phyloP scores from a whole-genome alignment of 257 asterid genomes.

The Catharanthus roseus region DNA sequence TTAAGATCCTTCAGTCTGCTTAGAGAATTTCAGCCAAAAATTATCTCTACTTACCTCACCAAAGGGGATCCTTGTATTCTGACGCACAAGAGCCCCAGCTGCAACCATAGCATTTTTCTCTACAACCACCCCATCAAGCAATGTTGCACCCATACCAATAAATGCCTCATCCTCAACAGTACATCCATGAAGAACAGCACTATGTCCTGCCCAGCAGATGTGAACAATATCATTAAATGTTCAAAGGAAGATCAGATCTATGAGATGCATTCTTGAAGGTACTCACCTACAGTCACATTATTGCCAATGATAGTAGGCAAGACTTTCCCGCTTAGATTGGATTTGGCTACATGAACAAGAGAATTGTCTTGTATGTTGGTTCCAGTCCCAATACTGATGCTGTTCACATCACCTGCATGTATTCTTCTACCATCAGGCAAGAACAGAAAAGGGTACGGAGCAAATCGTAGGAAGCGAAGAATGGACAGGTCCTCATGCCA shows the following conservation, averaged over 20 bases:
- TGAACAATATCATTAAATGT: conserved; percentile 10
- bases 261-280: conserved; percentile 5
- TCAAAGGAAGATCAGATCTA: background rate
- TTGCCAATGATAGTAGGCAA: conserved; percentile 73
- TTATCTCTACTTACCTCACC: conserved; percentile 63
- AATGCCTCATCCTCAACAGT: conserved; percentile 92
- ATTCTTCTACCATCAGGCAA: background rate
- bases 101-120: conserved; percentile 98
- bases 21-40: background rate
- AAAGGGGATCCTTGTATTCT: conserved; percentile 74
- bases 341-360: conserved; percentile 91
- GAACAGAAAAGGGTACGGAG: conserved; percentile 1
- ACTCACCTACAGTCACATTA: conserved; percentile 92
- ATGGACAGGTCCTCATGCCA: background rate
- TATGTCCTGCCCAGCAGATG: conserved; percentile 58
- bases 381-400: conserved; percentile 75
- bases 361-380: conserved; percentile 95
- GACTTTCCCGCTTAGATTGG: conserved; percentile 83
- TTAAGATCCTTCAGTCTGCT: background rate
- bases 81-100: conserved; percentile 98
- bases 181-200: conserved; percentile 90
- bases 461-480: background rate
- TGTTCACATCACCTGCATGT: conserved; percentile 78
- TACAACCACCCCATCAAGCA: conserved; percentile 91
- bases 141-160: conserved; percentile 91